These are phyloP conservation scores for Aspergillus haitiensis DNA, from an alignment of 495 filamentous ascomycete genomes.

Conservation along the genomic window DNA sequence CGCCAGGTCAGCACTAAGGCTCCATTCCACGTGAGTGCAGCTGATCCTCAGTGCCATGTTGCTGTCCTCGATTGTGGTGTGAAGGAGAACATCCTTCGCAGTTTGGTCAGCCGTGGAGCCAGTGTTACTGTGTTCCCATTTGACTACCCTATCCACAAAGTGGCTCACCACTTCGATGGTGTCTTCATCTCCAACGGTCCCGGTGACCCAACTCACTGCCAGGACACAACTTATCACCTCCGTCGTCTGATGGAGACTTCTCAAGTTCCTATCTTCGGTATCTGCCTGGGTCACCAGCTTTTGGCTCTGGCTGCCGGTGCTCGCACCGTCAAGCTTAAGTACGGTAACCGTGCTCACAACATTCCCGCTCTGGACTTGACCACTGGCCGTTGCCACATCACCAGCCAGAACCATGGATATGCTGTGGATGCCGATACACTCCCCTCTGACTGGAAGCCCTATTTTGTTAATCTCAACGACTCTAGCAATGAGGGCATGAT, in stretches of 20 bases:
- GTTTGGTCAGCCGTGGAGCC: constrained; percentile 81
- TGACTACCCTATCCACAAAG: constrained; percentile 96
- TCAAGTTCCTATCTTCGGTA: constrained; percentile 91
- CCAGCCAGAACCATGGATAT: constrained; percentile 97
- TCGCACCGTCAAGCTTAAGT: constrained; percentile 90
- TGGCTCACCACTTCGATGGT: constrained; percentile 94
- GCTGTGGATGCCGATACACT: constrained; percentile 88
- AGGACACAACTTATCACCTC: constrained; percentile 88
- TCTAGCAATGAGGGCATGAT: constrained; percentile 92
- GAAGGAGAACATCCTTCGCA: constrained; percentile 98
- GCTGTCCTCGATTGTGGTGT: constrained; percentile 97
- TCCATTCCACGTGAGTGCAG: constrained; percentile 87
- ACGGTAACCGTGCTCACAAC: constrained; percentile 97
- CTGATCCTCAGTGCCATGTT: constrained; percentile 79
- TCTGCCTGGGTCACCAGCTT: constrained; percentile 93
- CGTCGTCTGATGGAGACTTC: constrained; percentile 84
- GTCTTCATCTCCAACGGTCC: constrained; percentile 98
- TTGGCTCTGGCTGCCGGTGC: constrained; percentile 74
- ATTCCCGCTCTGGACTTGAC: constrained; percentile 93
- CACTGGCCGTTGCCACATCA: constrained; percentile 97
- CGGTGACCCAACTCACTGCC: constrained; percentile 95
- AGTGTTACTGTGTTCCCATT: constrained; percentile 92
- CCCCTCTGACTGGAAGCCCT: constrained; percentile 86
- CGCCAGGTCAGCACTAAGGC: constrained; percentile 95
- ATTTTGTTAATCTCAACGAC: constrained; percentile 97